Evolutionary conservation across 495 filamentous ascomycete genomes (phyloP).

Genomic region (Penicillium angulare): DNA sequence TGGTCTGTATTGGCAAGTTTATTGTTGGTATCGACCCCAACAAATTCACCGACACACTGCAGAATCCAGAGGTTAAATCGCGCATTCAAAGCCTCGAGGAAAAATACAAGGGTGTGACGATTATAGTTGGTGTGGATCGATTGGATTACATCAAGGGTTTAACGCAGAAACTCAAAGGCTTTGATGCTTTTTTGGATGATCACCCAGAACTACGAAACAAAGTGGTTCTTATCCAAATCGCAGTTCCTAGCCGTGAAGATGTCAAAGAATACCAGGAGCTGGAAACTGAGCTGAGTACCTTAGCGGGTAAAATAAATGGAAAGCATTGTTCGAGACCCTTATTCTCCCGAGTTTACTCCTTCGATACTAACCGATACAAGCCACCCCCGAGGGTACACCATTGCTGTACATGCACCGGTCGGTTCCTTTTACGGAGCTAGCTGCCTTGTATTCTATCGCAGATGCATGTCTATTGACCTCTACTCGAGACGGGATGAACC

Average conservation of each 20-base stretch:
- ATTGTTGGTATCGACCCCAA: slow-evolving; percentile 93
- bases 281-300: slow-evolving; percentile 81
- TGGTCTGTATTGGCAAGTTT: slow-evolving; percentile 76
- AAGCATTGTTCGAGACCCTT: slow-evolving; percentile 36
- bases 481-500: slow-evolving; percentile 95
- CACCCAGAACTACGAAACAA: slow-evolving; percentile 91
- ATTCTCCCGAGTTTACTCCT: background rate
- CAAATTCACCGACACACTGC: slow-evolving; percentile 76
- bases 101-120: slow-evolving; percentile 80
- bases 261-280: slow-evolving; percentile 97
- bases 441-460: slow-evolving; percentile 84
- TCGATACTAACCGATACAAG: slow-evolving; percentile 24
- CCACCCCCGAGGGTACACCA: slow-evolving; percentile 87
- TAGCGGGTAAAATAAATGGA: slow-evolving; percentile 90
- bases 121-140: slow-evolving; percentile 91
- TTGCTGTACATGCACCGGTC: slow-evolving; percentile 94
- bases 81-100: slow-evolving; percentile 74
- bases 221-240: slow-evolving; percentile 89
- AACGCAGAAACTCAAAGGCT: slow-evolving; percentile 89
- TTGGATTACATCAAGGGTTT: slow-evolving; percentile 96
- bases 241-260: slow-evolving; percentile 86
- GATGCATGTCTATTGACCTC: slow-evolving; percentile 89
- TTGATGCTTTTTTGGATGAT: slow-evolving; percentile 86
- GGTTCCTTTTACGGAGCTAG: slow-evolving; percentile 84
- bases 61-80: slow-evolving; percentile 70